Percentiles rank a stretch among this genome's conserved stretches.
phyloP scores from a whole-genome alignment of 2,329 filamentous ascomycete species.

The Nannizzia gypsea region DNA sequence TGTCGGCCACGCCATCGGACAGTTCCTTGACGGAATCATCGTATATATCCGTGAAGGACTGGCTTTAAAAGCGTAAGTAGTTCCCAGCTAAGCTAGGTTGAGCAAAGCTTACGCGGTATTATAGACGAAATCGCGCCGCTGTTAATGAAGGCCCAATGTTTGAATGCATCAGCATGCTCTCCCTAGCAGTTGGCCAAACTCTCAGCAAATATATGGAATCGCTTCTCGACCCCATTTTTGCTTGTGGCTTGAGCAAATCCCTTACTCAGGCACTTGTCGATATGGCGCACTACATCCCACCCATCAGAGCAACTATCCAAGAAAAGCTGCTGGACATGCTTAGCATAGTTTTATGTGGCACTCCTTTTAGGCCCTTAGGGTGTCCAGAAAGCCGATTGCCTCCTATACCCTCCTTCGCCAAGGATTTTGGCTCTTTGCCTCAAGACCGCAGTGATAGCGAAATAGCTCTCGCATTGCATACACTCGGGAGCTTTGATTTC shows the following conservation, averaged over 20 bases:
- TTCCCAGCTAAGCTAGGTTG: neutral
- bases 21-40: conserved; percentile 87
- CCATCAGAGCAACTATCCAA: conserved; percentile 84
- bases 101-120: conserved; percentile 22
- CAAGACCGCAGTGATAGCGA: conserved; percentile 71
- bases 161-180: conserved; percentile 92
- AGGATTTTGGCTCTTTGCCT: conserved; percentile 75
- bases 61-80: conserved; percentile 56
- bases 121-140: conserved; percentile 43
- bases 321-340: conserved; percentile 89
- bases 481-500: conserved; percentile 96
- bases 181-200: conserved; percentile 88
- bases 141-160: conserved; percentile 67
- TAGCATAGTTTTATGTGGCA: conserved; percentile 82
- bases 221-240: conserved; percentile 88
- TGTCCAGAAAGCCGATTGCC: conserved; percentile 78
- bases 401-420: conserved; percentile 69
- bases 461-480: conserved; percentile 85
- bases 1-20: conserved; percentile 86
- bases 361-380: conserved; percentile 82
- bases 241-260: conserved; percentile 85
- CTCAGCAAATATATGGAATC: conserved; percentile 98
- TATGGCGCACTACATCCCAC: conserved; percentile 97
- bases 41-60: conserved; percentile 88
- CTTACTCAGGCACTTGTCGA: conserved; percentile 92